A percentile compares a stretch with the other conserved stretches of the same genome.
phyloP scores from a whole-genome alignment of 345 rosid species.

The Cardamine chenopodiifolia region DNA sequence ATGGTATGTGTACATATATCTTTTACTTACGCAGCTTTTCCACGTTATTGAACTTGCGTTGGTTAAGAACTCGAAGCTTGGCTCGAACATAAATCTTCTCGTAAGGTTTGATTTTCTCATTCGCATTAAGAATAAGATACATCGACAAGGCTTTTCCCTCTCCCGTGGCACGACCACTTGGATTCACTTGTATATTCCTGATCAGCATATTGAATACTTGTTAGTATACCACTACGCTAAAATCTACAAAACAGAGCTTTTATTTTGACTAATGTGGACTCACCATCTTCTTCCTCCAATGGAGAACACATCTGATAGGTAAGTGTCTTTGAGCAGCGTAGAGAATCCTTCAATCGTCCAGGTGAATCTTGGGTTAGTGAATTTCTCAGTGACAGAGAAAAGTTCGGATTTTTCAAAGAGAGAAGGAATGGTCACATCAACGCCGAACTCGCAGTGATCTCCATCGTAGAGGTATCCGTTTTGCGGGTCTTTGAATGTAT shows the following conservation, averaged over 20 bases:
- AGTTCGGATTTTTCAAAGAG: constrained; percentile 1
- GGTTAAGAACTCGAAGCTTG: constrained; percentile 32
- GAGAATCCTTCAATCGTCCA: constrained; percentile 22
- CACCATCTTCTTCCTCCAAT: constrained; percentile 37
- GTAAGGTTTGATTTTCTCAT: constrained; percentile 21
- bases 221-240: not conserved
- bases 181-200: constrained; percentile 26
- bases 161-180: constrained; percentile 10
- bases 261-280: not conserved
- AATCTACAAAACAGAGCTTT: too few relatives aligned
- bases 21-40: constrained; percentile 10
- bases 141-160: constrained; percentile 18
- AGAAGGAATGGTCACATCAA: constrained; percentile 16
- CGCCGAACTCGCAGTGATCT: constrained; percentile 38
- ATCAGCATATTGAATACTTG: not conserved
- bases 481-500: not conserved
- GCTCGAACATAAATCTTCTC: constrained; percentile 34
- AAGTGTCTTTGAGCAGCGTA: not conserved
- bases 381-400: not conserved
- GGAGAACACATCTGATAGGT: not conserved
- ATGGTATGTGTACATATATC: not conserved
- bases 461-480: constrained; percentile 35
- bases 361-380: not conserved
- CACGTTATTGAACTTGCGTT: not conserved
- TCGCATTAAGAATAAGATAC: not conserved